Percentiles rank a stretch among this genome's conserved stretches.
Conservation (phyloP, 2,329 filamentous ascomycete genomes). For the Elsinoe arachidis region DNA sequence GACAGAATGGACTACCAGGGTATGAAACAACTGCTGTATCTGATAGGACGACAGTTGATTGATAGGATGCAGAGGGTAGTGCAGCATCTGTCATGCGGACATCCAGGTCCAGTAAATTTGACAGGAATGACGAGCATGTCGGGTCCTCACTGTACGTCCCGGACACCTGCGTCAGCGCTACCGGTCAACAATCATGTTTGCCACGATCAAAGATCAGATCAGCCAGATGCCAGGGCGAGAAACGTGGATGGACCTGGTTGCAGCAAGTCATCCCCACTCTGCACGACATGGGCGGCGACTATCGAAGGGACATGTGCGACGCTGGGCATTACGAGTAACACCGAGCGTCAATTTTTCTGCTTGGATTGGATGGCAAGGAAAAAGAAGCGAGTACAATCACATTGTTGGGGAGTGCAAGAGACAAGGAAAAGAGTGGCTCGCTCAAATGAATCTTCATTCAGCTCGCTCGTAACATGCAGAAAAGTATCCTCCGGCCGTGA, state of each 20-base stretch:
- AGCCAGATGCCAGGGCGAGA: no score
- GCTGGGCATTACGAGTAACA: background rate
- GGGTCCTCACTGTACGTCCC: background rate
- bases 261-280: background rate
- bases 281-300: background rate
- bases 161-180: background rate
- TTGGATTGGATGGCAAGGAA: background rate
- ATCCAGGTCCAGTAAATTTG: background rate
- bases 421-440: background rate
- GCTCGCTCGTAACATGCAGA: background rate
- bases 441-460: constrained; percentile 1
- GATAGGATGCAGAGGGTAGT: background rate
- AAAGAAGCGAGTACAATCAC: background rate
- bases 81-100: background rate
- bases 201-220: no score
- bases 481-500: constrained; percentile 1
- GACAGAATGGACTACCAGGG: no score
- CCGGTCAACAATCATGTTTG: no score
- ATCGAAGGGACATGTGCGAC: background rate
- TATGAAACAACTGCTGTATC: no score
- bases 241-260: no score
- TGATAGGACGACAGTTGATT: no score
- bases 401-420: background rate
- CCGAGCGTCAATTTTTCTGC: background rate
- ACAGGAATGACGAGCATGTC: background rate